Conservation (phyloP, 1,284 basidiomycete genomes). For the Microbotryum scabiosae region DNA sequence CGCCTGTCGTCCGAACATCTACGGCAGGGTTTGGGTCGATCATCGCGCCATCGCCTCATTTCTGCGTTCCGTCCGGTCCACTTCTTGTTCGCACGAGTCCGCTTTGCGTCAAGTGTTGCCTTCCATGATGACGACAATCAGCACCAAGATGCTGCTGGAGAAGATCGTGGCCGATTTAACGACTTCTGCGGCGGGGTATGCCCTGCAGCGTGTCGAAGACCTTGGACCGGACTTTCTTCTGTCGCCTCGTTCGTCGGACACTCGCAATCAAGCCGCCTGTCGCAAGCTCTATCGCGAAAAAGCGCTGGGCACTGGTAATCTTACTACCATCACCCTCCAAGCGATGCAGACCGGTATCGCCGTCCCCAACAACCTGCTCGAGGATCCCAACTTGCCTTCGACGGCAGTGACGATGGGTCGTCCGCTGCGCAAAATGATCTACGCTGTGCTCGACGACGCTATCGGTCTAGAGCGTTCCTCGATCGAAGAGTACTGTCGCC, state of each 20-base stretch:
- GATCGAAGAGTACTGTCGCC: constrained; percentile 14
- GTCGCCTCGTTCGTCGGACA: constrained; percentile 6
- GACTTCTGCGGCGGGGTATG: constrained; percentile 14
- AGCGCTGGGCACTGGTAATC: constrained; percentile 6
- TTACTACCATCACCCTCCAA: constrained; percentile 14
- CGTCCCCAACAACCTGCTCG: constrained; percentile 5
- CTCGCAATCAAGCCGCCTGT: background rate
- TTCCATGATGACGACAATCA: no score
- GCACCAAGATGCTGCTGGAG: no score
- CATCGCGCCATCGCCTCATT: constrained; percentile 7
- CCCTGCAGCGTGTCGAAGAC: constrained; percentile 4
- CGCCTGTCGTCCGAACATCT: background rate
- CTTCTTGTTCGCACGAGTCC: background rate
- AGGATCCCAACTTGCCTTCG: constrained; percentile 8
- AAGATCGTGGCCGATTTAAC: constrained; percentile 12
- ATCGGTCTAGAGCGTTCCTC: constrained; percentile 46
- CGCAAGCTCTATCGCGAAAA: constrained; percentile 3
- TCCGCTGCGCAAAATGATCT: constrained; percentile 57
- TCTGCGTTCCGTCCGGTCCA: constrained; percentile 1
- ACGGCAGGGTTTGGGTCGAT: constrained; percentile 7
- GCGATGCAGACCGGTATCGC: constrained; percentile 19
- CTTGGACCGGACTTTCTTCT: constrained; percentile 12
- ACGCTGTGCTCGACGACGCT: constrained; percentile 58
- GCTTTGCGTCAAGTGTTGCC: no score
- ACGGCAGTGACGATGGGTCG: constrained; percentile 50